These are phyloP conservation scores for Fusarium keratoplasticum DNA, from an alignment of 2,329 filamentous ascomycete species.

Conservation along the genomic window DNA sequence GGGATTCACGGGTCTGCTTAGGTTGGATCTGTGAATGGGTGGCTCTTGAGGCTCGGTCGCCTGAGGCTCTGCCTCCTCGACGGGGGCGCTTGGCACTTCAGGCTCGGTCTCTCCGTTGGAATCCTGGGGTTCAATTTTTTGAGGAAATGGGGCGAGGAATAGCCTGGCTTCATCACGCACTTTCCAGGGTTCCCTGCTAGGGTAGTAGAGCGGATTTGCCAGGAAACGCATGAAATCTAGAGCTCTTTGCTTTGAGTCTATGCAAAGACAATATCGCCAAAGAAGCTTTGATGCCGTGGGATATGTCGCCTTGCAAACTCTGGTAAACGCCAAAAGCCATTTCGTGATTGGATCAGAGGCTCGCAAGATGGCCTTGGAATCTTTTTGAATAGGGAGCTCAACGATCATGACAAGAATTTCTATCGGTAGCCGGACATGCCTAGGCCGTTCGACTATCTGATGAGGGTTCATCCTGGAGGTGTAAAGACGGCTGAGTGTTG, in stretches of 20 bases:
- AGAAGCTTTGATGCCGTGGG: conserved; percentile 8
- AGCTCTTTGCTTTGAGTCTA: conserved; percentile 9
- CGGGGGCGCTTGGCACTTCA: background rate
- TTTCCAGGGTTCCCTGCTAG: background rate
- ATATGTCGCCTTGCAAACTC: conserved; percentile 10
- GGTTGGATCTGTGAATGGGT: background rate
- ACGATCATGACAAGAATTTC: conserved; percentile 30
- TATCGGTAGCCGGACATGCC: background rate
- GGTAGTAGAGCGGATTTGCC: background rate
- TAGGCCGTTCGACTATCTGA: background rate
- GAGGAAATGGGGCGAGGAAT: conserved; percentile 3
- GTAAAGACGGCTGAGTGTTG: background rate
- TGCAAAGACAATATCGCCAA: conserved; percentile 22
- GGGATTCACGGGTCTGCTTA: background rate
- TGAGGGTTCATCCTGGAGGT: background rate
- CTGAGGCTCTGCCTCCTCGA: background rate
- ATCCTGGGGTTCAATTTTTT: background rate
- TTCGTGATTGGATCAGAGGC: conserved; percentile 12
- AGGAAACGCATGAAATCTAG: background rate
- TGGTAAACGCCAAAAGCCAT: conserved; percentile 15
- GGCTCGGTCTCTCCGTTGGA: background rate
- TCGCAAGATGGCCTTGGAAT: conserved; percentile 3
- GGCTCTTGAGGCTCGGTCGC: background rate
- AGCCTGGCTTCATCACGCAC: background rate
- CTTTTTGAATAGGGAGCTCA: background rate